Conservation (phyloP, 1,139 yeast genomes). For the Diutina mesorugosa region DNA sequence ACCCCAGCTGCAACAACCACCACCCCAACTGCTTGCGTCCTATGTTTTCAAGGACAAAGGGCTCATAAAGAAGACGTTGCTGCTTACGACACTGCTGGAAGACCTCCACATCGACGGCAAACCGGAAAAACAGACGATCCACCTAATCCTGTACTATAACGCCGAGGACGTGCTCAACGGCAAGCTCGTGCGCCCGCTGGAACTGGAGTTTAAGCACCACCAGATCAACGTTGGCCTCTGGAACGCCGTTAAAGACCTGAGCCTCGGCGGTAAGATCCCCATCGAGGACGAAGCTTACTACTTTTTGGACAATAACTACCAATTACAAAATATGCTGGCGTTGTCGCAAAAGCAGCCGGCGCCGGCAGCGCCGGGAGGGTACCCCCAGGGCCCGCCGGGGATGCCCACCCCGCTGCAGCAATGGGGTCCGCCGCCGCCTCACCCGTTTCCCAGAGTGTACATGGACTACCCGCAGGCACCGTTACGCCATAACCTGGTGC, state of each 20-base stretch:
- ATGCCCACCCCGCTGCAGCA: background rate
- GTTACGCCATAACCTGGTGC: background rate
- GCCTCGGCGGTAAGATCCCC: constrained; percentile 42
- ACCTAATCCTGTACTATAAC: constrained; percentile 66
- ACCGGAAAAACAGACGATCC: constrained; percentile 40
- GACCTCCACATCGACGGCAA: constrained; percentile 21
- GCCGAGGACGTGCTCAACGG: constrained; percentile 60
- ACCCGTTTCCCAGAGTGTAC: background rate
- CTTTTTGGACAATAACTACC: constrained; percentile 34
- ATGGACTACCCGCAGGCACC: background rate
- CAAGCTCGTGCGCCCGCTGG: constrained; percentile 45
- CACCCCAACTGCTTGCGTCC: background rate
- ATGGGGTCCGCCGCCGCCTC: background rate
- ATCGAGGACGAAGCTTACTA: constrained; percentile 41
- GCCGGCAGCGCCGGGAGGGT: background rate
- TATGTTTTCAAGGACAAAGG: constrained; percentile 44
- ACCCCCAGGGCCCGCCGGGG: background rate
- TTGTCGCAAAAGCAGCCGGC: background rate
- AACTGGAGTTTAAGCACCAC: constrained; percentile 37
- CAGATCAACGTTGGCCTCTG: constrained; percentile 46
- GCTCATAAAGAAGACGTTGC: constrained; percentile 69
- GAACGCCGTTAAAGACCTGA: constrained; percentile 46
- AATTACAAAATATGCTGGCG: constrained; percentile 25
- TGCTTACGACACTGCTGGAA: constrained; percentile 32
- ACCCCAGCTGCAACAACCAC: background rate